Percentiles rank a stretch among this genome's conserved stretches.
Evolutionary conservation across 2,329 filamentous ascomycete genomes (phyloP).

Genomic region (Orbilia oligospora): DNA sequence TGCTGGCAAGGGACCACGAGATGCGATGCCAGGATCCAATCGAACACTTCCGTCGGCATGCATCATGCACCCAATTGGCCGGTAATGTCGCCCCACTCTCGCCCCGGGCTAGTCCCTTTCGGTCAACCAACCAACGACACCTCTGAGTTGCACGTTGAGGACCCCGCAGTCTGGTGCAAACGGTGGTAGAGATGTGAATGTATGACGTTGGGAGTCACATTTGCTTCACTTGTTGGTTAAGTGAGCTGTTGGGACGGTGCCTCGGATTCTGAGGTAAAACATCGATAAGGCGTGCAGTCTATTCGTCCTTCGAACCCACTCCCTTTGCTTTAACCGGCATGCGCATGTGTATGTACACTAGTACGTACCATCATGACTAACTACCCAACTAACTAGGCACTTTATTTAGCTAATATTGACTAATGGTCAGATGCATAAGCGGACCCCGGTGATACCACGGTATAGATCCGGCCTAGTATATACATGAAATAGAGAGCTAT

Average conservation of each 20-base stretch:
- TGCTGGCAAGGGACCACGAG: constrained; percentile 45
- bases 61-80: constrained; percentile 54
- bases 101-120: constrained; percentile 29
- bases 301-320: no score
- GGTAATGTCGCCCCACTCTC: constrained; percentile 32
- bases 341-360: no score
- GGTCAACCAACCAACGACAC: constrained; percentile 19
- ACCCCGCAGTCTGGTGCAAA: constrained; percentile 20
- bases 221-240: not conserved
- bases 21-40: constrained; percentile 38
- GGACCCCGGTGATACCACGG: not conserved
- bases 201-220: constrained; percentile 45
- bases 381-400: not conserved
- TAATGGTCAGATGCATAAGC: not conserved
- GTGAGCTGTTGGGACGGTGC: not conserved
- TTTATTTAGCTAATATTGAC: not conserved
- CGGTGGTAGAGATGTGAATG: constrained; percentile 14
- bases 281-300: not conserved
- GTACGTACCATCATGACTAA: no score
- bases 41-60: constrained; percentile 40
- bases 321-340: no score
- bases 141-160: not conserved
- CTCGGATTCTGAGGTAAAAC: constrained; percentile 9
- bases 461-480: not conserved
- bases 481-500: no score